Conservation (phyloP, 2,329 filamentous ascomycete species). For the Penicillium psychrosexuale region DNA sequence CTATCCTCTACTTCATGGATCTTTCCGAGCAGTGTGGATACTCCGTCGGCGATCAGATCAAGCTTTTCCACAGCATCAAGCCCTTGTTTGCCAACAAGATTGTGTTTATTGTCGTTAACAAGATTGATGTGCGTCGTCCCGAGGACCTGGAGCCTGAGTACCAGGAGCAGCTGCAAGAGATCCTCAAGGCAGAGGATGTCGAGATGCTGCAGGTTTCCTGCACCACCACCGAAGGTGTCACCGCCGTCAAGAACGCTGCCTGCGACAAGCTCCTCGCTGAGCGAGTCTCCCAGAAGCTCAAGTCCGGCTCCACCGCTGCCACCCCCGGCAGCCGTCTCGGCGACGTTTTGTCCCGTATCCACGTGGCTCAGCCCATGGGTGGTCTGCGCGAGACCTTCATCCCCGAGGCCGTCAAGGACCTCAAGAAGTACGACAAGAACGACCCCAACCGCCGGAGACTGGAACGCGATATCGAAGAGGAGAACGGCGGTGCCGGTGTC, state of each 20-base stretch:
- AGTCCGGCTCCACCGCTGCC: slow-evolving; percentile 74
- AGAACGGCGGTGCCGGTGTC: slow-evolving; percentile 92
- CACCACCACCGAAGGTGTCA: slow-evolving; percentile 90
- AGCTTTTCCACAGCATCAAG: slow-evolving; percentile 94
- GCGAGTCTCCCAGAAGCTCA: slow-evolving; percentile 91
- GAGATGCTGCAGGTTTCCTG: slow-evolving; percentile 92
- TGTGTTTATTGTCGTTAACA: slow-evolving; percentile 96
- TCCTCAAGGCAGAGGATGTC: slow-evolving; percentile 83
- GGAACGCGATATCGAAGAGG: slow-evolving; percentile 82
- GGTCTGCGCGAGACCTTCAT: slow-evolving; percentile 82
- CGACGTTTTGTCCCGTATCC: slow-evolving; percentile 89
- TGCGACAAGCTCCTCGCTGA: slow-evolving; percentile 92
- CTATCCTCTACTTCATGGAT: slow-evolving; percentile 98
- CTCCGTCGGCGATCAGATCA: slow-evolving; percentile 86
- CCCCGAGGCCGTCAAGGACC: slow-evolving; percentile 74
- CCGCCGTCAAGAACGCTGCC: slow-evolving; percentile 89
- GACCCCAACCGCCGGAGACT: slow-evolving; percentile 79
- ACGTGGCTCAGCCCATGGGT: slow-evolving; percentile 90
- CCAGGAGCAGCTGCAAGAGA: slow-evolving; percentile 71
- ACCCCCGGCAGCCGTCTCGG: slow-evolving; percentile 76
- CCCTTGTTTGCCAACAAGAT: slow-evolving; percentile 96
- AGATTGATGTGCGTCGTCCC: slow-evolving; percentile 86
- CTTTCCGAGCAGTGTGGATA: slow-evolving; percentile 95
- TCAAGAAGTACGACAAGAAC: slow-evolving; percentile 84
- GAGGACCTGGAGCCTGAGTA: slow-evolving; percentile 80